These are phyloP conservation scores for Avicennia marina DNA, from an alignment of 257 asterid species.

Conservation along the genomic window DNA sequence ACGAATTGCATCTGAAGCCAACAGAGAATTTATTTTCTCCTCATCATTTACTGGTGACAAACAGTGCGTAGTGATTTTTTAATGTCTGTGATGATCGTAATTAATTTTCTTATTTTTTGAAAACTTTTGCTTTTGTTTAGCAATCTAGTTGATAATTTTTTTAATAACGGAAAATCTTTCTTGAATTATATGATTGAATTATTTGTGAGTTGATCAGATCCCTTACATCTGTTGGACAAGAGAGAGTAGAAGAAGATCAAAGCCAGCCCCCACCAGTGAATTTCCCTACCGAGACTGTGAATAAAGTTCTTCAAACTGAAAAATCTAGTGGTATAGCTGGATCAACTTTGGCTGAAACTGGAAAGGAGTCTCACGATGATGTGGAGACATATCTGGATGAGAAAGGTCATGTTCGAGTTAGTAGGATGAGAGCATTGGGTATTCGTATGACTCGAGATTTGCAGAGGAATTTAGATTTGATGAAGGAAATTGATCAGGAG, in stretches of 20 bases:
- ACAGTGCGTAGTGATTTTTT: constrained; percentile 38
- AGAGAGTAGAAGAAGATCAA: constrained; percentile 30
- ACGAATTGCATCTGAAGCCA: constrained; percentile 96
- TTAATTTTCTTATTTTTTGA: not conserved
- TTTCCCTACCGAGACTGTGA: constrained; percentile 22
- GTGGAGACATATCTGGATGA: constrained; percentile 88
- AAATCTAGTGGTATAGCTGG: constrained; percentile 33
- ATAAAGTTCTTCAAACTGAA: constrained; percentile 25
- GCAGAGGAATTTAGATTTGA: constrained; percentile 90
- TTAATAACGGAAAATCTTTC: constrained; percentile 6
- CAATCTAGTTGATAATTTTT: constrained; percentile 11
- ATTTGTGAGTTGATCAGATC: constrained; percentile 41
- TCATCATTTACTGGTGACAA: constrained; percentile 85
- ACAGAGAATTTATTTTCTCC: constrained; percentile 89
- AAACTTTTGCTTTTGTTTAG: constrained; percentile 5
- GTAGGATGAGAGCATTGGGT: constrained; percentile 89
- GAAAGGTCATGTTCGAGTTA: constrained; percentile 78
- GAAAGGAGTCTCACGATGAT: constrained; percentile 43
- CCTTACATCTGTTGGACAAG: constrained; percentile 71
- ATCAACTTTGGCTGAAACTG: constrained; percentile 43
- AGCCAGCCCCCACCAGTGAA: constrained; percentile 31
- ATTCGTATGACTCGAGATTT: constrained; percentile 94
- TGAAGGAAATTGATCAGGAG: constrained; percentile 75
- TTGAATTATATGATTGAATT: constrained; percentile 15
- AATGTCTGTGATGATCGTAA: not conserved